phyloP scores from a whole-genome alignment of 2,329 filamentous ascomycete species.

The Thermochaetoides dissita region DNA sequence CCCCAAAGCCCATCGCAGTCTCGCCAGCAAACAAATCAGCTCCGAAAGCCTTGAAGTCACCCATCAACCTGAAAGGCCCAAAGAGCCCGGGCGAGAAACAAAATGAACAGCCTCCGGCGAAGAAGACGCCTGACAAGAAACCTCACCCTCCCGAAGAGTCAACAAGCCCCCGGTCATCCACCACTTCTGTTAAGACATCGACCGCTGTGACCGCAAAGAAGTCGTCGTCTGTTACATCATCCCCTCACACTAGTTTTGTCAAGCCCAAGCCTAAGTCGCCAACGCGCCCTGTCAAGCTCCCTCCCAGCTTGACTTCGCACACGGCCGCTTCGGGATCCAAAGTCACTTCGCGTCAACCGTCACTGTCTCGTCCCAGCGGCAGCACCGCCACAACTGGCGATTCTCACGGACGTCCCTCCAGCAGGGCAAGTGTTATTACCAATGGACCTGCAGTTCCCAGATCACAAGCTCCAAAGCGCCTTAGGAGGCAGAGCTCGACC shows the following conservation, averaged over 20 bases:
- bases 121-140: constrained; percentile 25
- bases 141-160: constrained; percentile 20
- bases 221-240: constrained; percentile 28
- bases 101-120: constrained; percentile 12
- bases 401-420: constrained; percentile 28
- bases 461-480: constrained; percentile 17
- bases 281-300: constrained; percentile 52
- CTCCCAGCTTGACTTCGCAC: constrained; percentile 53
- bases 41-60: constrained; percentile 24
- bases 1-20: constrained; percentile 18
- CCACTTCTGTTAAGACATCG: constrained; percentile 19
- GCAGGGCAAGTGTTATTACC: constrained; percentile 29
- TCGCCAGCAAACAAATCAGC: constrained; percentile 19
- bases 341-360: constrained; percentile 26
- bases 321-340: constrained; percentile 58
- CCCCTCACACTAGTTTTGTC: constrained; percentile 29
- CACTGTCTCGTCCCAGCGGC: constrained; percentile 27
- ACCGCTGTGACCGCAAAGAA: constrained; percentile 27
- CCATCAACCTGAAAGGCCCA: constrained; percentile 24
- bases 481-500: constrained; percentile 33
- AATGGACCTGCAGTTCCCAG: constrained; percentile 13
- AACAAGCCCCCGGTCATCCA: constrained; percentile 17
- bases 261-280: constrained; percentile 54
- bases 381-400: too few relatives aligned
- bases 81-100: constrained; percentile 18